Conservation (phyloP, 2,329 filamentous ascomycete genomes). For the Cucurbitaria berberidis region DNA sequence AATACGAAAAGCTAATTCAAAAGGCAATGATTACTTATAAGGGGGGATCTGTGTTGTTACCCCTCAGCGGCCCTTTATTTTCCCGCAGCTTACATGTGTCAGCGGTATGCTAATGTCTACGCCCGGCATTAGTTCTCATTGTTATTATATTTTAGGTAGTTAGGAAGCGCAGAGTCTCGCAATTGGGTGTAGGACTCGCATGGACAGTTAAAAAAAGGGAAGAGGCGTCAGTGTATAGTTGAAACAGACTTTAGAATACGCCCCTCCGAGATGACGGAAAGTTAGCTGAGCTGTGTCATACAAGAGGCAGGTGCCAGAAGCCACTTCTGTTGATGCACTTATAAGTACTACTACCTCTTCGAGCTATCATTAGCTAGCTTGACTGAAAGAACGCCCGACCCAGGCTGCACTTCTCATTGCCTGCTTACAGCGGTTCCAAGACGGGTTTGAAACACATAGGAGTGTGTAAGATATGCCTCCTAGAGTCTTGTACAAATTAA, state of each 20-base stretch:
- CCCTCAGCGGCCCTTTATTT: no score
- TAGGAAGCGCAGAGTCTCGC: background rate
- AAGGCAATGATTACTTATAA: no score
- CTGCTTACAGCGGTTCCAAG: background rate
- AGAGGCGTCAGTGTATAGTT: background rate
- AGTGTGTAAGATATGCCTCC: background rate
- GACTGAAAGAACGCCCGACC: background rate
- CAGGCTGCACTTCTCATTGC: background rate
- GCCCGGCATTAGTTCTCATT: background rate
- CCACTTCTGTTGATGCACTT: no score
- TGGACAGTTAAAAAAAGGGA: no score
- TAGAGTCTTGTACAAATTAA: background rate
- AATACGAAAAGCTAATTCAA: no score
- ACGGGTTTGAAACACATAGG: background rate
- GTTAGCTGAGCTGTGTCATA: background rate
- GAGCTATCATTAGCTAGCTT: background rate
- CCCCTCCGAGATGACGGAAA: background rate
- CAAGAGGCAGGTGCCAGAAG: background rate
- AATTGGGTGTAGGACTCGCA: no score
- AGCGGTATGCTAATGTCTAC: no score
- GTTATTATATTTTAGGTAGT: slow-evolving; percentile 1
- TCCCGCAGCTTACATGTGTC: no score
- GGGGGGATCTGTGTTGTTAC: no score
- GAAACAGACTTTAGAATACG: background rate
- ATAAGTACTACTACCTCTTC: no score